These are phyloP conservation scores for Fusarium longipes DNA, from an alignment of 2,329 filamentous ascomycete genomes.

Conservation along the genomic window DNA sequence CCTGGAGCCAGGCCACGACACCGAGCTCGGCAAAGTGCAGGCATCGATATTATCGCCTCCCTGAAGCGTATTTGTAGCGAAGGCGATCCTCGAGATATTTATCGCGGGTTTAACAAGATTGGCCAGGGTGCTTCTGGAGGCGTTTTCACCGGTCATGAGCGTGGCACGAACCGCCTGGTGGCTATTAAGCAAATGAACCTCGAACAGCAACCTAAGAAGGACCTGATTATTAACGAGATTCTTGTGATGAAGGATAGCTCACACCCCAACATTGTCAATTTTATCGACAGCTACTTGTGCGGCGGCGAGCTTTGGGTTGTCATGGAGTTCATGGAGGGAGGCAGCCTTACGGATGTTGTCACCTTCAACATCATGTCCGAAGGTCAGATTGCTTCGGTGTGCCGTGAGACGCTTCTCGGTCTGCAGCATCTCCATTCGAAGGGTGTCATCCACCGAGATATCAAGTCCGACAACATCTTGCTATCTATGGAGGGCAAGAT, in stretches of 20 bases:
- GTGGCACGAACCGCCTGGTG: conserved; percentile 85
- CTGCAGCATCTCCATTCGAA: conserved; percentile 97
- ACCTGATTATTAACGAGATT: conserved; percentile 99
- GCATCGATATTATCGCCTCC: conserved; percentile 82
- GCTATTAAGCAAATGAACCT: conserved; percentile 99
- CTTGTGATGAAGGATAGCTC: conserved; percentile 99
- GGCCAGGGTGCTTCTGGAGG: conserved; percentile 97
- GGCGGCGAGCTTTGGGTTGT: conserved; percentile 96
- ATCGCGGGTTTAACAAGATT: conserved; percentile 90
- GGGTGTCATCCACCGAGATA: conserved; percentile 97
- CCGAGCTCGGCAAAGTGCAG: conserved; percentile 80
- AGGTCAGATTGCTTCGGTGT: conserved; percentile 95
- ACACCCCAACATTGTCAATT: conserved; percentile 99
- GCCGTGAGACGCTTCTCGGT: conserved; percentile 90
- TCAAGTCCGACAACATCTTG: conserved; percentile 98
- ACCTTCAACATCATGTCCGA: conserved; percentile 99
- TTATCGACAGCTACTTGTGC: conserved; percentile 95
- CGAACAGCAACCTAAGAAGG: conserved; percentile 98
- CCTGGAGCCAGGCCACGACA: conserved; percentile 77
- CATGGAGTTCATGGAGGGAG: conserved; percentile 99
- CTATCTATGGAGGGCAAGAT: conserved; percentile 95
- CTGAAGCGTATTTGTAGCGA: conserved; percentile 91
- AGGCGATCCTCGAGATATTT: conserved; percentile 88
- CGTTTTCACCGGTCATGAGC: conserved; percentile 91
- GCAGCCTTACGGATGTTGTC: conserved; percentile 96